phyloP scores from a whole-genome alignment of 257 asterid genomes.

The Gentiana macrophylla region DNA sequence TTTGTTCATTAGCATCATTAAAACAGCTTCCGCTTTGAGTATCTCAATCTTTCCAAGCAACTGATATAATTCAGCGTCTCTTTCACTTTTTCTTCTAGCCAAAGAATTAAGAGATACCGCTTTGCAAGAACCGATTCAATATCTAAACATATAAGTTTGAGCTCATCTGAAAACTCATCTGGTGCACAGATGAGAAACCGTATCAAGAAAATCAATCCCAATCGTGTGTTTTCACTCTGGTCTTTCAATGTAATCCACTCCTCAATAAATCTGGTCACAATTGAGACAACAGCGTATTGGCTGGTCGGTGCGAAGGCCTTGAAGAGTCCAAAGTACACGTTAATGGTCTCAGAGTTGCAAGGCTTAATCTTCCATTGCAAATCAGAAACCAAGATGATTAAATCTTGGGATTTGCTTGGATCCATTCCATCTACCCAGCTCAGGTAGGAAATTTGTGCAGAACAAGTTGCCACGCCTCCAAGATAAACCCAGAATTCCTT shows the following conservation, averaged over 20 bases:
- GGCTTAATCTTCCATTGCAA: neutral
- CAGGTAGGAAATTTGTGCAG: neutral
- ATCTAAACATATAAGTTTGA: neutral
- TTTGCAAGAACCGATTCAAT: neutral
- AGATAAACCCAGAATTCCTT: neutral
- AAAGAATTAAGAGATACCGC: neutral
- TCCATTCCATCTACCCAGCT: neutral
- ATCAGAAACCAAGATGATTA: neutral
- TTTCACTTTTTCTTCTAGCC: neutral
- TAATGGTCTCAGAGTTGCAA: neutral
- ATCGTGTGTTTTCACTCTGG: too few relatives aligned
- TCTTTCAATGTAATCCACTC: neutral
- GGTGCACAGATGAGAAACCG: neutral
- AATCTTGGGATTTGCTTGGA: neutral
- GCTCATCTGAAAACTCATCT: neutral
- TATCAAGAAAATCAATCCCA: neutral
- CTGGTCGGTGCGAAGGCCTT: neutral
- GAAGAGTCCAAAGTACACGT: neutral
- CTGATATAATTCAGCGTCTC: too few relatives aligned
- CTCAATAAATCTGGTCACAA: neutral
- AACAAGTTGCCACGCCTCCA: neutral
- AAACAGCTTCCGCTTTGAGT: too few relatives aligned
- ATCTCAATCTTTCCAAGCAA: neutral
- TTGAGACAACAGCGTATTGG: too few relatives aligned
- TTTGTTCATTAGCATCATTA: too few relatives aligned